Evolutionary conservation across 1,284 basidiomycete species (phyloP), one percentile per base, ranked within the genome.

Genomic region (Vanrija sp.): DNA sequence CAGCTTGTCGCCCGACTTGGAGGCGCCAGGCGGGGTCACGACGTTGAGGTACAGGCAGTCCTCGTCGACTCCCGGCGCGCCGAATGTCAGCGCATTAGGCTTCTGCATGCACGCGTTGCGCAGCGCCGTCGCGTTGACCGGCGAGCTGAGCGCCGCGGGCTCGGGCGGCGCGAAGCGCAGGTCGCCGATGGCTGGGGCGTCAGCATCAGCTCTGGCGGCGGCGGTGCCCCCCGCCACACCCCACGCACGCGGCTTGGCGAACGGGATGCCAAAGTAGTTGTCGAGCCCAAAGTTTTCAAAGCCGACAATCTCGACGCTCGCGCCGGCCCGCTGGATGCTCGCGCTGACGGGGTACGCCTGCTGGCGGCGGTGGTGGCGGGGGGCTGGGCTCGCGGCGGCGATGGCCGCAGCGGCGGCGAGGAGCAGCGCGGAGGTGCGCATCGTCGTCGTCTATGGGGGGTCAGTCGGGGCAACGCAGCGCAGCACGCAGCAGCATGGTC

Each of bases 21-120:
- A 60, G 1, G 51, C 46, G 1, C 62, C 65, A 18, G 53, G 27
- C 1, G 69, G 67, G 20, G 60, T 59, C 41, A 64, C 73, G 24
- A 78, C 65, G 53, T 78, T 77, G 39, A 78, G 60, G 44, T 64
- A 68, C 31, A 78, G 61, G 61, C 78, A 78, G 58, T 78, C 75
- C 51, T 78, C 78, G 20, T 62, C 65, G 12, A 63, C 45, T 3
- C 57, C 41, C 14, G 41, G 25, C 15, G 31, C 51, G 23, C 45
- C 45, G 42, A 44, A 54, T 4, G 31, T 31, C 22, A 75, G 61
- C 5, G 63, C 65, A 2, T 37, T 41, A 2, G 18, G 44, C 18
- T 42, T 22, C 59, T 75, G 71, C 14, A 67, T 54, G 60, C 74
- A 75, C 6, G 65, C 65, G 3, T 63, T 61, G 18, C 66, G 57